Percentiles rank a stretch among this genome's conserved stretches.
These are phyloP conservation scores for Starmera pachycereana DNA, from an alignment of 805 yeast genomes.

Conservation along the genomic window DNA sequence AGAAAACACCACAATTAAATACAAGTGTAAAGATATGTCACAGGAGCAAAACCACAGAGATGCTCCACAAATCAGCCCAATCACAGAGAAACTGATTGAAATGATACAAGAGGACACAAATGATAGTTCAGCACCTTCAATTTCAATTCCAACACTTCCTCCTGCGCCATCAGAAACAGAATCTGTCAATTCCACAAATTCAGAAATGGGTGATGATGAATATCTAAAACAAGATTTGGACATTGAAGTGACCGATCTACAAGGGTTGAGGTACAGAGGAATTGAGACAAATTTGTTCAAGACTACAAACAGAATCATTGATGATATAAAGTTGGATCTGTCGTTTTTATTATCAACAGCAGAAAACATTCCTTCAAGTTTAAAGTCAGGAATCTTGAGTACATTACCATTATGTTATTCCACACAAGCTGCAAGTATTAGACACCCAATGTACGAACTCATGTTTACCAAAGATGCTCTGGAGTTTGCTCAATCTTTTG, in stretches of 20 bases:
- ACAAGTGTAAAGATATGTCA: too few relatives aligned
- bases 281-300: conserved; percentile 28
- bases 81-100: too few relatives aligned
- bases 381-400: conserved; percentile 19
- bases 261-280: not conserved
- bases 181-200: not conserved
- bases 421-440: conserved; percentile 10
- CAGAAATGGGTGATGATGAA: conserved; percentile 1
- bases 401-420: conserved; percentile 22
- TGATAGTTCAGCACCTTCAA: too few relatives aligned
- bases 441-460: conserved; percentile 13
- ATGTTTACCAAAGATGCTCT: conserved; percentile 19
- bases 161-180: not conserved
- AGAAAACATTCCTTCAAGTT: conserved; percentile 4
- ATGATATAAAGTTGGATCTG: conserved; percentile 44
- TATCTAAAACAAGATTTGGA: conserved; percentile 4
- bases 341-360: conserved; percentile 16
- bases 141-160: too few relatives aligned
- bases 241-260: conserved; percentile 18
- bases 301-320: conserved; percentile 57
- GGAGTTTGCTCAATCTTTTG: conserved; percentile 16
- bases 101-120: too few relatives aligned
- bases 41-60: too few relatives aligned
- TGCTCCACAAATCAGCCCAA: too few relatives aligned
- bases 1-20: too few relatives aligned